Base-by-base conservation (phyloP, 371 early-diverging fungal species). In the Batkoa obscura region DNA sequence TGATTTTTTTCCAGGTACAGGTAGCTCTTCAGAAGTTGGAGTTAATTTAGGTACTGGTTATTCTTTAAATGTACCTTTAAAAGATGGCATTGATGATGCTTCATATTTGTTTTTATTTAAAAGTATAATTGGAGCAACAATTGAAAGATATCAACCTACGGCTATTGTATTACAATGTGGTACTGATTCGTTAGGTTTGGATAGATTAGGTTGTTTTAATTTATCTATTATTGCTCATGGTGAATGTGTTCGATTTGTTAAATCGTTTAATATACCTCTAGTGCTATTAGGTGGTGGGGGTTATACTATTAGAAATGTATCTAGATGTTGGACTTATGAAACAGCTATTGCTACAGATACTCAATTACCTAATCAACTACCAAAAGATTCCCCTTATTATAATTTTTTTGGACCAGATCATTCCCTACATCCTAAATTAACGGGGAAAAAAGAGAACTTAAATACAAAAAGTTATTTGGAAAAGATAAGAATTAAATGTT, bases 171-270 rank as follows among this genome's bases (percentile, higher is more conserved):
- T 92, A 43, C 95, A 94, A 67, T 91, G 92, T 63, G 92, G 92
- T 1, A 82, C 86, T 31, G 94, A 94, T 63, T 83, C 30, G 6
- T 23, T 55, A 9, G 83, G 88, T 45, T 94, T 94, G 12, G 99
- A 99, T 68, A 84, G 91, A 51, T 73, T 99, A 42, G 99, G 99
- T 23, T 88, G 93, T 64, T 99, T 98, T 68, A 98, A 98, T 69
- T 66, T 99, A 34, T 81, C 80, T 47, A 86, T 91, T 54, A 72
- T 74, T 56, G 79, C 80, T 46, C 94, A 94, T 64, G 89, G 89
- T 23, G 73, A 80, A 48, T 90, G 90, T 63, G 86, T 95, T 2
- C 71, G 78, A 47, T 83, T 83, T 61, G 74, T 92, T 54, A 86
- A 84, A 61, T 73, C 68, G 48, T 88, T 80, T 52, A 76, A 81